A percentile compares a stretch with the other conserved stretches of the same genome.
These are phyloP conservation scores for Neoboletus magnificus DNA, from an alignment of 768 basidiomycete genomes.

Conservation along the genomic window DNA sequence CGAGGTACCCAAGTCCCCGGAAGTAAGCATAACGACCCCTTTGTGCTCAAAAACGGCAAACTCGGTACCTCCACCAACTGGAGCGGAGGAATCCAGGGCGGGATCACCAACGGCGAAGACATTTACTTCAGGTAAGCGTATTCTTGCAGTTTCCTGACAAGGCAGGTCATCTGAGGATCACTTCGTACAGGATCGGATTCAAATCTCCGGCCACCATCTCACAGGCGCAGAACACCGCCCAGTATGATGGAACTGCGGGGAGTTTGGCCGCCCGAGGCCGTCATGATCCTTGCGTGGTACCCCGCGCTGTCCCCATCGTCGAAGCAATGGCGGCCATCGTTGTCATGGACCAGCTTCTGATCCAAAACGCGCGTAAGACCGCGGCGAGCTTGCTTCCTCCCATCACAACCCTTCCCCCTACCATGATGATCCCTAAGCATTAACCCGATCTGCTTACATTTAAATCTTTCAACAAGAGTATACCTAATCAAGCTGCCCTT, in stretches of 20 bases:
- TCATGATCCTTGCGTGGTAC: constrained; percentile 97
- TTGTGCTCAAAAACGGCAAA: constrained; percentile 64
- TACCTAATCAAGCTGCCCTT: not conserved
- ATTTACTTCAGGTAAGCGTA: constrained; percentile 87
- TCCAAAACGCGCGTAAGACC: constrained; percentile 80
- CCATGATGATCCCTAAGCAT: constrained; percentile 71
- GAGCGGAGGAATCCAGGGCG: constrained; percentile 97
- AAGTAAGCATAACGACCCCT: constrained; percentile 90
- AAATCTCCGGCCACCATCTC: constrained; percentile 99
- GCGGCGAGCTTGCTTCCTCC: constrained; percentile 78
- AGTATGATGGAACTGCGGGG: constrained; percentile 90
- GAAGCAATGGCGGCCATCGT: constrained; percentile 97
- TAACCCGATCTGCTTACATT: constrained; percentile 6
- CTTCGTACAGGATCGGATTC: constrained; percentile 76
- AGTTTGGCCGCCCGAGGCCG: constrained; percentile 87
- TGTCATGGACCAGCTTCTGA: constrained; percentile 88
- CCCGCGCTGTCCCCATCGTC: constrained; percentile 95
- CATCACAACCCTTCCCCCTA: constrained; percentile 84
- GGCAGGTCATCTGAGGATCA: constrained; percentile 7
- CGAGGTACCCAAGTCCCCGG: constrained; percentile 91
- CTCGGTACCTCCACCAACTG: constrained; percentile 89
- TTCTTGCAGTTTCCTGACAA: not conserved
- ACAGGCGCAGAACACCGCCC: constrained; percentile 83
- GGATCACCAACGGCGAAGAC: constrained; percentile 95
- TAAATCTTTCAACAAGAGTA: constrained; percentile 1